These are phyloP conservation scores for Lagerstroemia speciosa DNA, from an alignment of 345 rosid species.

Conservation along the genomic window DNA sequence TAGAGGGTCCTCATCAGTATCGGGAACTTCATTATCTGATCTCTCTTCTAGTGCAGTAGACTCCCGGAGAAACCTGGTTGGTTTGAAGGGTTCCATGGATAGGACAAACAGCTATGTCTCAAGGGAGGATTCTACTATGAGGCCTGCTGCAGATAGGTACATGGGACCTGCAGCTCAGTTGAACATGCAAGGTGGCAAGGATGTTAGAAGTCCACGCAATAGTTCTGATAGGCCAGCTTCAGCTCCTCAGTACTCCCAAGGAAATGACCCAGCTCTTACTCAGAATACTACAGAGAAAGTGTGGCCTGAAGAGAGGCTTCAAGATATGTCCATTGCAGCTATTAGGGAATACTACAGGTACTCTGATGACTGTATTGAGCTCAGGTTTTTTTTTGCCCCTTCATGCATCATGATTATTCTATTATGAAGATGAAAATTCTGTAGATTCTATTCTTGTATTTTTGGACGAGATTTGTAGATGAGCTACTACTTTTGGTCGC, in stretches of 20 bases:
- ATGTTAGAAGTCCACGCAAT: slow-evolving; percentile 30
- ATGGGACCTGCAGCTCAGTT: slow-evolving; percentile 37
- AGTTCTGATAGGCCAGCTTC: slow-evolving; percentile 44
- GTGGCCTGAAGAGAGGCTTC: slow-evolving; percentile 51
- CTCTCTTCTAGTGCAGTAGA: slow-evolving; percentile 39
- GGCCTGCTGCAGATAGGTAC: slow-evolving; percentile 44
- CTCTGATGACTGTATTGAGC: neutral
- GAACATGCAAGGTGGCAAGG: slow-evolving; percentile 45
- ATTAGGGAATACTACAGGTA: slow-evolving; percentile 97
- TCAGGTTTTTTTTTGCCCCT: neutral
- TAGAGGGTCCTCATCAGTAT: slow-evolving; percentile 43
- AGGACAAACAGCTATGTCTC: slow-evolving; percentile 23
- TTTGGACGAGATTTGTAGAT: no score
- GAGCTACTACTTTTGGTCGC: neutral
- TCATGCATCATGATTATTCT: slow-evolving; percentile 1
- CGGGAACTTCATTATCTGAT: slow-evolving; percentile 35
- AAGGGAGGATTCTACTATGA: slow-evolving; percentile 38
- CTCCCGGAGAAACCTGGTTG: slow-evolving; percentile 40
- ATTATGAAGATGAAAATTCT: neutral
- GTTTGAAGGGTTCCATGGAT: slow-evolving; percentile 53
- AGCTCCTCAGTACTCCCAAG: slow-evolving; percentile 35
- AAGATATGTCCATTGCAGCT: slow-evolving; percentile 54
- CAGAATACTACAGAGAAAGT: slow-evolving; percentile 38
- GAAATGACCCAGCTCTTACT: slow-evolving; percentile 27
- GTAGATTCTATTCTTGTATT: neutral